These are phyloP conservation scores for Amanita rubescens DNA, from an alignment of 768 basidiomycete species.

Conservation along the genomic window DNA sequence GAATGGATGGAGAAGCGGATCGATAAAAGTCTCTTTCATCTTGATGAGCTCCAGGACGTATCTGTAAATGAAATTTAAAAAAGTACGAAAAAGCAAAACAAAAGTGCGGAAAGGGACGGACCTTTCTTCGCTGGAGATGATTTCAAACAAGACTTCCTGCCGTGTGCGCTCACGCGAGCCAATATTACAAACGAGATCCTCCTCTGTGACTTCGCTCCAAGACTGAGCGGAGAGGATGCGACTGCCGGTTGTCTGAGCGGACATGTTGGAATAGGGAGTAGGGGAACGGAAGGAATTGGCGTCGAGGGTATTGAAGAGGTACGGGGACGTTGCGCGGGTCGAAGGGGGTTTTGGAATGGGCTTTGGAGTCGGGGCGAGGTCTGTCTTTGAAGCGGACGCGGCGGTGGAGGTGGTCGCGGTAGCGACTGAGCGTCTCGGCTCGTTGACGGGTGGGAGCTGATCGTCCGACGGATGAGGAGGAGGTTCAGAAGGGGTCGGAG, in stretches of 20 bases:
- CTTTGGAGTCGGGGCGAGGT: constrained; percentile 40
- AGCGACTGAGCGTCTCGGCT: constrained; percentile 60
- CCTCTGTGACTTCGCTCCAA: constrained; percentile 94
- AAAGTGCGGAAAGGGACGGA: constrained; percentile 32
- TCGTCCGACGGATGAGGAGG: too few species aligned
- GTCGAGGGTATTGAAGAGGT: constrained; percentile 43
- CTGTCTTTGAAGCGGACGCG: constrained; percentile 58
- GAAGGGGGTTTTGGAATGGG: constrained; percentile 43
- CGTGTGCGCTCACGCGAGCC: constrained; percentile 92
- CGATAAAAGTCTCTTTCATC: constrained; percentile 92
- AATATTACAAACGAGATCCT: constrained; percentile 87
- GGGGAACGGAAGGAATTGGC: constrained; percentile 65
- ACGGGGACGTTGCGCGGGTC: constrained; percentile 59
- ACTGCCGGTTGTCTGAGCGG: constrained; percentile 50
- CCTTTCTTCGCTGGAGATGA: constrained; percentile 94
- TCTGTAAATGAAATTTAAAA: constrained; percentile 33
- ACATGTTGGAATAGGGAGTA: constrained; percentile 80
- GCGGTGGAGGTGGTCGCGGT: constrained; percentile 58
- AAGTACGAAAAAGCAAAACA: too few species aligned
- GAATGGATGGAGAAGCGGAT: constrained; percentile 82
- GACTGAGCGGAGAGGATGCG: constrained; percentile 71
- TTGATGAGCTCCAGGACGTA: constrained; percentile 86
- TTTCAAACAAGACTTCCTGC: constrained; percentile 95
- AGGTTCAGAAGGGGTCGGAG: constrained; percentile 37
- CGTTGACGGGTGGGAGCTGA: constrained; percentile 46